Evolutionary conservation across 1,284 basidiomycete genomes (phyloP).

Genomic region (Clitocybe nebularis): DNA sequence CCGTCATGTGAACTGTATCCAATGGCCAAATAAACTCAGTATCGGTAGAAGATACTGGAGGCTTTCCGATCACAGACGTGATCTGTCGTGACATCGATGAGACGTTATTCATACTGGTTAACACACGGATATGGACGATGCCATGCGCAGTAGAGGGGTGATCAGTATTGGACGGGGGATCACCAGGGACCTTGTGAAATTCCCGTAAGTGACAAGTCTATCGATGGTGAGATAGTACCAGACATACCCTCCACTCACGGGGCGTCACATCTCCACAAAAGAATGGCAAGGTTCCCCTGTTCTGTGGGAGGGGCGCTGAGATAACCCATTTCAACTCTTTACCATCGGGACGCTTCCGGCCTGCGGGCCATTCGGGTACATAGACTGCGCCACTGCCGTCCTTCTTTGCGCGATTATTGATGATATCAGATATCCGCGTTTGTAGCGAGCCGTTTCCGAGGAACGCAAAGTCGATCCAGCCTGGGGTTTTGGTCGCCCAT

Average conservation of each 20-base stretch:
- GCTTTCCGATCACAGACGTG: constrained; percentile 42
- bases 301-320: constrained; percentile 33
- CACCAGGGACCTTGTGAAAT: constrained; percentile 45
- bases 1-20: constrained; percentile 24
- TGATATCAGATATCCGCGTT: constrained; percentile 39
- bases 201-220: too few species aligned
- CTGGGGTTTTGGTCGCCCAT: constrained; percentile 55
- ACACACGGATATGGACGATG: constrained; percentile 42
- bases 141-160: constrained; percentile 46
- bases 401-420: constrained; percentile 45
- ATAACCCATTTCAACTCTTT: constrained; percentile 55
- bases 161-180: constrained; percentile 37
- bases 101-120: constrained; percentile 28
- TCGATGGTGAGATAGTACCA: not conserved
- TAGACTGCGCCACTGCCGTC: constrained; percentile 39
- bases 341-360: constrained; percentile 51
- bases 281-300: constrained; percentile 48
- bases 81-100: constrained; percentile 31
- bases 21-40: constrained; percentile 32
- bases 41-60: constrained; percentile 24
- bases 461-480: constrained; percentile 37
- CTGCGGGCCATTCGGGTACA: constrained; percentile 40
- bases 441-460: constrained; percentile 41
- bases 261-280: constrained; percentile 71
- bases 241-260: constrained; percentile 50